These are phyloP conservation scores for Naematelia encephala DNA, from an alignment of 768 basidiomycete species.

Conservation along the genomic window DNA sequence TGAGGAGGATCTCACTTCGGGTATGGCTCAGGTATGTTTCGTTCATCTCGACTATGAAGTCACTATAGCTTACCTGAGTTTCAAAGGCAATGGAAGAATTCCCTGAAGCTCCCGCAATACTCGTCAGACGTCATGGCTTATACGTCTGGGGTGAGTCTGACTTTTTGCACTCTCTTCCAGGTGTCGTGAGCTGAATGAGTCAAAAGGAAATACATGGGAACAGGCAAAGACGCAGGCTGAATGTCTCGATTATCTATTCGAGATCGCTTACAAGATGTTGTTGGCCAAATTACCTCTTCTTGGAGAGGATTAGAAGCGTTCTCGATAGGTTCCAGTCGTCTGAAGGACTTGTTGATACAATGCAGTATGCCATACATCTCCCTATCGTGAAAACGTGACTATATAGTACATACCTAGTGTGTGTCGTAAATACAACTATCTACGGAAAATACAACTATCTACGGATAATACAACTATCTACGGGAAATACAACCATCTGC, in stretches of 20 bases:
- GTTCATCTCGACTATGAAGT: too few species aligned
- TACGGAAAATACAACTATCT: too few species aligned
- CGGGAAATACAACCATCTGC: too few species aligned
- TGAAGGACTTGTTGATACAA: too few species aligned
- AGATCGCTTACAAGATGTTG: conserved; percentile 56
- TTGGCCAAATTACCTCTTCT: conserved; percentile 36
- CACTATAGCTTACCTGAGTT: background rate
- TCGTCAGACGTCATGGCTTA: conserved; percentile 74
- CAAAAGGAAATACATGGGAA: conserved; percentile 64
- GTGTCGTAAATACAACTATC: too few species aligned
- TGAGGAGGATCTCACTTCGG: conserved; percentile 82
- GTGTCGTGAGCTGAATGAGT: conserved; percentile 49
- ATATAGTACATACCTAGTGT: too few species aligned
- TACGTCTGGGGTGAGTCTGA: conserved; percentile 73
- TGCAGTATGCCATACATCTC: too few species aligned
- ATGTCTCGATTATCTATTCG: conserved; percentile 88
- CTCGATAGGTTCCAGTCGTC: too few species aligned
- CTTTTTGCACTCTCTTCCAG: background rate
- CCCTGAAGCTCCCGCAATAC: conserved; percentile 72
- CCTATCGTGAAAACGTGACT: too few species aligned
- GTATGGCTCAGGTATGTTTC: conserved; percentile 65
- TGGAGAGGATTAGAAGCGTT: conserved; percentile 30
- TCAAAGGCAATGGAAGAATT: conserved; percentile 67
- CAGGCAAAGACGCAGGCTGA: conserved; percentile 86
- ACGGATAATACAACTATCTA: too few species aligned